A percentile compares a stretch with the other conserved stretches of the same genome.
Conservation (phyloP, 352 stramenopile genomes). For the Phytophthora foliorum region DNA sequence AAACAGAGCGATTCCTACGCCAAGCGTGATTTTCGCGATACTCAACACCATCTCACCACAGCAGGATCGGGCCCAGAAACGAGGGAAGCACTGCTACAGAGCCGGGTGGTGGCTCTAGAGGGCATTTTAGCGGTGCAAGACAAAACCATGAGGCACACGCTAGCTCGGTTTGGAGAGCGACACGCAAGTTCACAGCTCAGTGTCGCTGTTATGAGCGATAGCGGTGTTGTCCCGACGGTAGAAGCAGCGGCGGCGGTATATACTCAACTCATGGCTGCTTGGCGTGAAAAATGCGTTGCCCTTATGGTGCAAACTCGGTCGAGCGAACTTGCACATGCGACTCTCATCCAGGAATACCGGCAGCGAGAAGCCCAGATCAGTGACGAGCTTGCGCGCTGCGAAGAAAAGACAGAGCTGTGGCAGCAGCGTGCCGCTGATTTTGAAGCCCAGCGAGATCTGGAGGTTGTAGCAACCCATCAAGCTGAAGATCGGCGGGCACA, state of each 20-base stretch:
- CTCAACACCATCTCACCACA: background rate
- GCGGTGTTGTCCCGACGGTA: conserved; percentile 9
- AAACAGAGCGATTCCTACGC: conserved; percentile 9
- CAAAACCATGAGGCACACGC: conserved; percentile 46
- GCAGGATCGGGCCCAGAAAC: background rate
- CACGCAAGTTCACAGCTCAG: conserved; percentile 7
- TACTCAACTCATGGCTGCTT: conserved; percentile 35
- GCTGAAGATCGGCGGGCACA: conserved; percentile 30
- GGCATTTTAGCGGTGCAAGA: conserved; percentile 72
- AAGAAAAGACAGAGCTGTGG: conserved; percentile 56
- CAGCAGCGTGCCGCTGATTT: conserved; percentile 60
- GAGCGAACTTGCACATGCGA: conserved; percentile 37
- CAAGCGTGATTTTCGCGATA: background rate
- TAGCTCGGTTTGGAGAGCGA: conserved; percentile 39
- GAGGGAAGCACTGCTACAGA: conserved; percentile 47
- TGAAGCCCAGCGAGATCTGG: conserved; percentile 70
- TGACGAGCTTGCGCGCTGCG: conserved; percentile 23
- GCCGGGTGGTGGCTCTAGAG: conserved; percentile 62
- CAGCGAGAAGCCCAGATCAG: conserved; percentile 18
- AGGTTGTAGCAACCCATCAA: conserved; percentile 46
- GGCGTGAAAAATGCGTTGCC: conserved; percentile 67
- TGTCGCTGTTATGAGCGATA: background rate
- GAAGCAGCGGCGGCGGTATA: conserved; percentile 26
- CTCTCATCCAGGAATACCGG: conserved; percentile 15
- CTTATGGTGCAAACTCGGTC: conserved; percentile 68